Evolutionary conservation across 176 grass and related monocot species (phyloP).

Genomic region (Eleusine indica): DNA sequence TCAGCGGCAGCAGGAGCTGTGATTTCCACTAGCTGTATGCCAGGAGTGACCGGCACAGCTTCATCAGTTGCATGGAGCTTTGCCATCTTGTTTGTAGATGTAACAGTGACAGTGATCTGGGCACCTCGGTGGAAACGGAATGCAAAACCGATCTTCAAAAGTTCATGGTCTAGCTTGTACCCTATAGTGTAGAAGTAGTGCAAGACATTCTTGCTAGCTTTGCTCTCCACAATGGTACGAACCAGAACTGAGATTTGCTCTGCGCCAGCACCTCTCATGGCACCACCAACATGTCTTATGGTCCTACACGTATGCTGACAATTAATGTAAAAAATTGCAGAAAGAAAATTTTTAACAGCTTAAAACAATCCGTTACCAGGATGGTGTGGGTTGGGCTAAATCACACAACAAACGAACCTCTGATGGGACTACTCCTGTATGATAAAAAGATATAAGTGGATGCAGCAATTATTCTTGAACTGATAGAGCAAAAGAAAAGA

Average conservation of each 20-base stretch:
- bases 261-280: constrained; percentile 84
- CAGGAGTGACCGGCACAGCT: constrained; percentile 69
- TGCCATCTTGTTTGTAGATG: constrained; percentile 74
- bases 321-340: constrained; percentile 11
- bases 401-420: constrained; percentile 81
- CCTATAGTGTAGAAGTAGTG: constrained; percentile 86
- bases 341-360: constrained; percentile 3
- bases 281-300: constrained; percentile 77
- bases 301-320: constrained; percentile 45
- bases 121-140: constrained; percentile 77
- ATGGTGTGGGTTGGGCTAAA: constrained; percentile 72
- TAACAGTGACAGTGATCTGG: constrained; percentile 80
- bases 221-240: constrained; percentile 70
- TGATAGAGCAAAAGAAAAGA: neutral
- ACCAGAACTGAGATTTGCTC: constrained; percentile 93
- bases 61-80: constrained; percentile 83
- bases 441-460: constrained; percentile 23
- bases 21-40: constrained; percentile 93
- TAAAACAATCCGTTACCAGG: constrained; percentile 58
- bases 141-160: constrained; percentile 85
- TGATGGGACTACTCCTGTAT: constrained; percentile 67
- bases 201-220: constrained; percentile 82
- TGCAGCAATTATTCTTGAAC: constrained; percentile 34
- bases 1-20: constrained; percentile 78
- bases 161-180: constrained; percentile 91